phyloP scores from a whole-genome alignment of 768 basidiomycete genomes.

The Candolleomyces efflorescens region DNA sequence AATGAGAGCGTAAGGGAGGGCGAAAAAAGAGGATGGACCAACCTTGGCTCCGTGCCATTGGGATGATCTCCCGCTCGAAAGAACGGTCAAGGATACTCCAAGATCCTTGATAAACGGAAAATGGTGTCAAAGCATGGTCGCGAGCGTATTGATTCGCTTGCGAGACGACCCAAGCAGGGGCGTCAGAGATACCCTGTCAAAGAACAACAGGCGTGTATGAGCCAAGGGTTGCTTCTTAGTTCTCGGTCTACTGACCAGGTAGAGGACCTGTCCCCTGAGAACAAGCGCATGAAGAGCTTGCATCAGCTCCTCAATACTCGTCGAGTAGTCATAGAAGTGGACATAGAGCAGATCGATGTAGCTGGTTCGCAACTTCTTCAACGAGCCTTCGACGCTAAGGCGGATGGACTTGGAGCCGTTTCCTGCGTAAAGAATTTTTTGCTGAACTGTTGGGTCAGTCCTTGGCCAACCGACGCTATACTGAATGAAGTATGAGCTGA shows the following conservation, averaged over 20 bases:
- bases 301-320: constrained; percentile 9
- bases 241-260: constrained; percentile 8
- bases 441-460: constrained; percentile 16
- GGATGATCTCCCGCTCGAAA: constrained; percentile 12
- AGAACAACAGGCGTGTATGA: constrained; percentile 20
- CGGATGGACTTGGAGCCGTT: constrained; percentile 40
- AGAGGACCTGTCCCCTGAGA: constrained; percentile 2
- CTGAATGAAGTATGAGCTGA: constrained; percentile 6
- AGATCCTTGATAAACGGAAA: constrained; percentile 7
- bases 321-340: constrained; percentile 10
- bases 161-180: constrained; percentile 8
- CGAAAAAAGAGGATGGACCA: constrained; percentile 11
- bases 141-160: constrained; percentile 13
- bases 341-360: constrained; percentile 37
- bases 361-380: constrained; percentile 40
- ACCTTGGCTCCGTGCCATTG: constrained; percentile 36
- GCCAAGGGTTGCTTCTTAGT: no score
- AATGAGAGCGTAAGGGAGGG: no score
- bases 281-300: constrained; percentile 2
- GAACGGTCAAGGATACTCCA: constrained; percentile 11
- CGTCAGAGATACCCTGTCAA: constrained; percentile 6
- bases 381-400: constrained; percentile 33
- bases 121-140: constrained; percentile 7
- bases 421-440: constrained; percentile 30
- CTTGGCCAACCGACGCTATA: constrained; percentile 20